Conservation (phyloP, 305 asterid genomes). For the Caryopteris hybrid region DNA sequence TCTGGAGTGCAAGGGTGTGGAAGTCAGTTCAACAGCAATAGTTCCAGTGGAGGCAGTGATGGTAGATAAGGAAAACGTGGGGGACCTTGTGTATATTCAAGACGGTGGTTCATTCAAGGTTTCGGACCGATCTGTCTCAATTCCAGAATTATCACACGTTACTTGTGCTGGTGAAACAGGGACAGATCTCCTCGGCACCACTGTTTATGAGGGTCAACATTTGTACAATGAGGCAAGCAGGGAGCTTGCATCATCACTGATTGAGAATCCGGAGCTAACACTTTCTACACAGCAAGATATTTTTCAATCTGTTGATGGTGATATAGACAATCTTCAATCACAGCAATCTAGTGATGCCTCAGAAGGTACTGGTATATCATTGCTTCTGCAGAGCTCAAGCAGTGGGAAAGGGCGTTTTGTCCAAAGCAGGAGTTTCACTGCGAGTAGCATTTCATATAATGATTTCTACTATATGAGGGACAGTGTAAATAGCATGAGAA, state of each 20-base stretch:
- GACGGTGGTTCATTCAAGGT: conserved; percentile 29
- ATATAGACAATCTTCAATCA: conserved; percentile 18
- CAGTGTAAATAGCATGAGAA: conserved; percentile 70
- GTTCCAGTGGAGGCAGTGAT: conserved; percentile 17
- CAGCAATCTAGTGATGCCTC: conserved; percentile 32
- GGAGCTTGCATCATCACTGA: conserved; percentile 23
- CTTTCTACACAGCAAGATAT: conserved; percentile 24
- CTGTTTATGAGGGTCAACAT: conserved; percentile 23
- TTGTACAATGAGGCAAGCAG: conserved; percentile 24
- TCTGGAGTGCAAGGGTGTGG: conserved; percentile 48
- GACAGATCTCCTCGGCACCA: conserved; percentile 24
- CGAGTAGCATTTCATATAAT: conserved; percentile 69
- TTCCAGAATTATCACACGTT: conserved; percentile 34
- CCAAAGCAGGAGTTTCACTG: conserved; percentile 74
- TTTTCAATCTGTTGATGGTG: conserved; percentile 32
- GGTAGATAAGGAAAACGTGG: conserved; percentile 29
- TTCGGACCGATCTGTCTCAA: conserved; percentile 28
- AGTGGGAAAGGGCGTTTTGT: conserved; percentile 57
- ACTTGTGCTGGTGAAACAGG: conserved; percentile 30
- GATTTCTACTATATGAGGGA: conserved; percentile 78
- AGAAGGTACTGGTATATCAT: conserved; percentile 69
- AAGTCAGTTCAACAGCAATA: conserved; percentile 25
- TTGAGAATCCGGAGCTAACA: conserved; percentile 29
- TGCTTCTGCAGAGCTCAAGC: conserved; percentile 60
- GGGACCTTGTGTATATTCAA: conserved; percentile 21